Conservation (phyloP, 768 basidiomycete species). For the Lactarius sp. region DNA sequence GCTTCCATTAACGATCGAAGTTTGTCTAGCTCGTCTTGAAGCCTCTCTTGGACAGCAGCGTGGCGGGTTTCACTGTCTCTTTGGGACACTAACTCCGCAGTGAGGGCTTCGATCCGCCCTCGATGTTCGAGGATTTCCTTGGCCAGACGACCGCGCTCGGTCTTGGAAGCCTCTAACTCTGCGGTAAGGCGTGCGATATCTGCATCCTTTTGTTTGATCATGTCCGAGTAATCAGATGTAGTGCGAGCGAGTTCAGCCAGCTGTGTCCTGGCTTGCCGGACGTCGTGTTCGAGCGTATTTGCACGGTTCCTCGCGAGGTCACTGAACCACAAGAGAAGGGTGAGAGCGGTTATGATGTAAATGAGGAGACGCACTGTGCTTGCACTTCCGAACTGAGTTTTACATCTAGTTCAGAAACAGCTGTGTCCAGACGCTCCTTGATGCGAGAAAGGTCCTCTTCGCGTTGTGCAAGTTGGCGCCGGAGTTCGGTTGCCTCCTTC, state of each 20-base stretch:
- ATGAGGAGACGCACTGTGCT: constrained; percentile 47
- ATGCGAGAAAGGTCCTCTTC: constrained; percentile 73
- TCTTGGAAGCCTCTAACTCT: constrained; percentile 50
- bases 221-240: constrained; percentile 65
- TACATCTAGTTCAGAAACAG: constrained; percentile 61
- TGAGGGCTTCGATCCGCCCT: constrained; percentile 59
- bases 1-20: constrained; percentile 78
- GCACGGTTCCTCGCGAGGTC: constrained; percentile 56
- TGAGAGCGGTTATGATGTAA: neutral
- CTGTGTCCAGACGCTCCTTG: constrained; percentile 68
- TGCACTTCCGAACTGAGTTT: constrained; percentile 63
- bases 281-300: constrained; percentile 60
- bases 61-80: constrained; percentile 50
- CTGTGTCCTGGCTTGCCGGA: constrained; percentile 70
- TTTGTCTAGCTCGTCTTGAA: constrained; percentile 82
- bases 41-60: constrained; percentile 45
- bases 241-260: constrained; percentile 73
- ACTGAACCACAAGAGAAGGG: constrained; percentile 37
- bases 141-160: constrained; percentile 48
- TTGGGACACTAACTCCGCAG: constrained; percentile 56
- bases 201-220: constrained; percentile 74
- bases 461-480: constrained; percentile 61
- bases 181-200: constrained; percentile 52
- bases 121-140: constrained; percentile 67
- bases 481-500: constrained; percentile 63